phyloP scores from a whole-genome alignment of 768 basidiomycete genomes.

The Pilatotrama ljubarskyi region DNA sequence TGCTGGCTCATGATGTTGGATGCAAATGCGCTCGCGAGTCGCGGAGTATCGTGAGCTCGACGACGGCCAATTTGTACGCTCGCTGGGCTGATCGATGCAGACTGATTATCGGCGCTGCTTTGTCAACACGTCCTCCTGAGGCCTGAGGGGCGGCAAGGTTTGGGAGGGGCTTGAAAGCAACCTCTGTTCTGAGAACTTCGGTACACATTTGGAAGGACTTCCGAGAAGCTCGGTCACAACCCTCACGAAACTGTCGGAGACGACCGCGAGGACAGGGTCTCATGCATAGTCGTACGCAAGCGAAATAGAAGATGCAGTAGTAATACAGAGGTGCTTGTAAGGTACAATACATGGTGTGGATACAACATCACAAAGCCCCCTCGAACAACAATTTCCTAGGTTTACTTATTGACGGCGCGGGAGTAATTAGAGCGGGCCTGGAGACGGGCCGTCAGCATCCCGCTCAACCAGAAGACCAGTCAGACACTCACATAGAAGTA shows the following conservation, averaged over 20 bases:
- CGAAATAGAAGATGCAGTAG: background rate
- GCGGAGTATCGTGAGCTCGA: background rate
- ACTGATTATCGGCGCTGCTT: slow-evolving; percentile 4
- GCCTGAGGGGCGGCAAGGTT: background rate
- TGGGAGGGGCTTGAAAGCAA: background rate
- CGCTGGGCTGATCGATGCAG: background rate
- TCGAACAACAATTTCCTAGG: slow-evolving; percentile 42
- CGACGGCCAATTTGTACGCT: background rate
- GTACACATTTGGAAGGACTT: background rate
- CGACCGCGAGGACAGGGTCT: no score
- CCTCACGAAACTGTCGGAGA: no score
- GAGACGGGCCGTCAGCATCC: background rate
- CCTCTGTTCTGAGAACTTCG: background rate
- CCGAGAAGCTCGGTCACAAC: no score
- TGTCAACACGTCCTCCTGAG: background rate
- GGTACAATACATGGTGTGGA: slow-evolving; percentile 8
- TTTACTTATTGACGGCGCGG: slow-evolving; percentile 38
- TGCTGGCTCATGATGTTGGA: slow-evolving; percentile 5
- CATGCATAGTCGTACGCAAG: background rate
- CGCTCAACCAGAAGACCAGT: no score
- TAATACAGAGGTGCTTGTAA: slow-evolving; percentile 17
- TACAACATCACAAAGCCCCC: slow-evolving; percentile 34
- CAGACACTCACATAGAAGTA: slow-evolving; percentile 78
- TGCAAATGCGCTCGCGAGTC: no score
- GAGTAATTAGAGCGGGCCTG: slow-evolving; percentile 43